Evolutionary conservation across 2,329 filamentous ascomycete species (phyloP), one percentile per base, ranked within the genome.

Genomic region (Acrocalymma vagum): DNA sequence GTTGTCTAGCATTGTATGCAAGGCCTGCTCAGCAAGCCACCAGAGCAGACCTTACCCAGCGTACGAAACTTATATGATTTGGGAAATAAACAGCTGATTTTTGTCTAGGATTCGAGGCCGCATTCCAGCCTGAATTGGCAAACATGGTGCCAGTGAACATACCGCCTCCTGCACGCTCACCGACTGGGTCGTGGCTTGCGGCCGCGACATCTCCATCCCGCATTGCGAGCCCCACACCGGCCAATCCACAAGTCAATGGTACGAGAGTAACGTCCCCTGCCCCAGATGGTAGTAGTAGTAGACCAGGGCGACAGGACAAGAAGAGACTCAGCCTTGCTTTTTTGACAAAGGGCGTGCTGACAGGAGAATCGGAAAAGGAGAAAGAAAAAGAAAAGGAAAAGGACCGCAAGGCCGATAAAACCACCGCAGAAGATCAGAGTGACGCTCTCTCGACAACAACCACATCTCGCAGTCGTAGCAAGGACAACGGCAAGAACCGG

Each of bases 1-100:
- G 90, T 51, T 93, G 90, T 58, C 71, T 97, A 49, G 78, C 78
- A 4, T 78, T 85, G 55, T 89, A 90, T 67, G 79, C 80, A 43
- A 83, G 81, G 67, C 84, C 78, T 73, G 80, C 70, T 25, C 83
- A 81, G 68, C 82, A 76, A 67, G 78, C 73, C 69, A 83, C 81
- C 66, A 76, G 70, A 56, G 75, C 71, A 47, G 83, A 87, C 63
- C 74, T 90, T 23, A 77, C 81, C 46, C 77, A 76, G 69, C 78
- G 87, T 90, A 78, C 74, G 85, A 26, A 14, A 22, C 11, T 5
- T 48, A 49, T 17, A 44, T 45, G 28, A 6, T 16, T 21, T 7
- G 23, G 8, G 20, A 7, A 21, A 6, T 48, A 63, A 6, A 18
- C 20, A 5, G 25, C 55, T 62, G 45, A 62, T 63, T 9, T 37